Evolutionary conservation across 164 flowering plant genomes (phyloP).

Genomic region (Pachysandra terminalis): DNA sequence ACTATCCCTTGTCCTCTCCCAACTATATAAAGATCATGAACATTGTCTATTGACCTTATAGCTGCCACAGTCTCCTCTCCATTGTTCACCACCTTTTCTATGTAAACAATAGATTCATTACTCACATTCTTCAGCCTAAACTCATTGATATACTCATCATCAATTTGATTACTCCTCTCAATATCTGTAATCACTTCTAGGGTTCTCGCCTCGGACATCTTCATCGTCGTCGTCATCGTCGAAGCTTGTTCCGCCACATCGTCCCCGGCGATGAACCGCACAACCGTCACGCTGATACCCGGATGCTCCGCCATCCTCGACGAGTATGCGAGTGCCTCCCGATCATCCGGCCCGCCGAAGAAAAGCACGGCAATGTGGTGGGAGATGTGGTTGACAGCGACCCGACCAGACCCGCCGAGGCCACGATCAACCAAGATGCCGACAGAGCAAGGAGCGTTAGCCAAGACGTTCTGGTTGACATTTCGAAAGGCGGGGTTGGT

Average conservation of each 20-base stretch:
- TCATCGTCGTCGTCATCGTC: background rate
- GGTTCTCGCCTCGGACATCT: too few relatives aligned
- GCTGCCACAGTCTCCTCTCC: conserved; percentile 26
- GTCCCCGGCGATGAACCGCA: conserved; percentile 22
- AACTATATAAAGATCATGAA: conserved; percentile 28
- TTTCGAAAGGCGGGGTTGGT: conserved; percentile 18
- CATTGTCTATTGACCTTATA: conserved; percentile 18
- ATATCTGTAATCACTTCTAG: conserved; percentile 13
- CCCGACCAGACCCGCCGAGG: conserved; percentile 18
- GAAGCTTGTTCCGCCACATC: background rate
- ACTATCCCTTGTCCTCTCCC: conserved; percentile 24
- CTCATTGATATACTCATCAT: conserved; percentile 20
- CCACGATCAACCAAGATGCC: conserved; percentile 36
- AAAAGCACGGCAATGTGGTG: conserved; percentile 25
- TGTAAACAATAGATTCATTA: conserved; percentile 18
- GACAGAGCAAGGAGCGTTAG: conserved; percentile 33
- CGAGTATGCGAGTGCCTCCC: conserved; percentile 33
- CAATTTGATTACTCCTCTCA: conserved; percentile 21
- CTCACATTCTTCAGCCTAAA: conserved; percentile 11
- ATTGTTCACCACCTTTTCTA: conserved; percentile 21
- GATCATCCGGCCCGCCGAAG: conserved; percentile 37
- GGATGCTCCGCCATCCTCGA: conserved; percentile 24
- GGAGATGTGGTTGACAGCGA: conserved; percentile 6
- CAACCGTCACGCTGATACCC: conserved; percentile 17
- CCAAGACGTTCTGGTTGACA: conserved; percentile 33